A percentile compares a stretch with the other conserved stretches of the same genome.
These are phyloP conservation scores for Vickermania ingenoplastis DNA, from an alignment of 208 protist species.

Conservation along the genomic window DNA sequence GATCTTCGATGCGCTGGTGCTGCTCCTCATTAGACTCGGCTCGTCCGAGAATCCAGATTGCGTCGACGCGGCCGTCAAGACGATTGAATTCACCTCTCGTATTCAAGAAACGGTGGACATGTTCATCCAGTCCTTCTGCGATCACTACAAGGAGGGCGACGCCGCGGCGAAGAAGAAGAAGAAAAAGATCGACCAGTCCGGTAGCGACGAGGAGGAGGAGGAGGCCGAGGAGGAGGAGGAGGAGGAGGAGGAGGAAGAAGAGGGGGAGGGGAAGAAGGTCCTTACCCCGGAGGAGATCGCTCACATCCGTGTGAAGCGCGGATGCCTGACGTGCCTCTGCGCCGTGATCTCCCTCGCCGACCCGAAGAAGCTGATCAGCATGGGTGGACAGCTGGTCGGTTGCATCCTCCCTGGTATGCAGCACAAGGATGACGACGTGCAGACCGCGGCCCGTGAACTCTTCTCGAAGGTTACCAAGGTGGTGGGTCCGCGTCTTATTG, in stretches of 20 bases:
- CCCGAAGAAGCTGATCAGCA: slow-evolving; percentile 47
- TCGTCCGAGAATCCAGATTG: slow-evolving; percentile 78
- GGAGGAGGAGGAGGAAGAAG: background rate
- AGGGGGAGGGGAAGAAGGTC: background rate
- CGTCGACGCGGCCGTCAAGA: slow-evolving; percentile 69
- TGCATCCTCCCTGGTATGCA: slow-evolving; percentile 86
- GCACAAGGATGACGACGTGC: slow-evolving; percentile 61
- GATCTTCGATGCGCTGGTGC: slow-evolving; percentile 74
- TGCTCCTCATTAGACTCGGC: slow-evolving; percentile 61
- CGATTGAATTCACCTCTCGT: slow-evolving; percentile 83
- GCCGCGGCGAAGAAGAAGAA: too few species aligned
- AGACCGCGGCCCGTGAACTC: slow-evolving; percentile 64
- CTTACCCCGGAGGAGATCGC: slow-evolving; percentile 7
- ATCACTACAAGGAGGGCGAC: slow-evolving; percentile 38
- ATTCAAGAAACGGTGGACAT: slow-evolving; percentile 79
- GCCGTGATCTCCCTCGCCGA: slow-evolving; percentile 67
- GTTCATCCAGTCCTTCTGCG: slow-evolving; percentile 67
- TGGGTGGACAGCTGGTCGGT: slow-evolving; percentile 79
- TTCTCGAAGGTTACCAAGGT: slow-evolving; percentile 72
- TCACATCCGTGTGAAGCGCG: slow-evolving; percentile 49
- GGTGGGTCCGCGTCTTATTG: slow-evolving; percentile 68
- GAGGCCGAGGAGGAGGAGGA: background rate
- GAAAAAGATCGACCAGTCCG: too few species aligned
- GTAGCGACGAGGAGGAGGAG: background rate
- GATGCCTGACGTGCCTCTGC: slow-evolving; percentile 56